Conservation (phyloP, 2,329 filamentous ascomycete species). For the Orbilia oligospora region DNA sequence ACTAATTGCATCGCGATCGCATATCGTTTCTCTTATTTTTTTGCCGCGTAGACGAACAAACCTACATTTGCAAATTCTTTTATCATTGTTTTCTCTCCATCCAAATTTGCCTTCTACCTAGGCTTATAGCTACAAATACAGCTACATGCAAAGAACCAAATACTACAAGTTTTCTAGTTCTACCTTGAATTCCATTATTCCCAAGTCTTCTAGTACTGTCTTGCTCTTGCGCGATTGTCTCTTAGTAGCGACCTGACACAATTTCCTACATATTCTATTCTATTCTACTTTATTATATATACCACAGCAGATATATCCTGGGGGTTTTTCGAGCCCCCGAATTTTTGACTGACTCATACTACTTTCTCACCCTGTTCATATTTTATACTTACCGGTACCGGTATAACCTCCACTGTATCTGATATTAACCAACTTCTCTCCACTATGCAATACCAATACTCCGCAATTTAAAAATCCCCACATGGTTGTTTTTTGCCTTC, state of each 20-base stretch:
- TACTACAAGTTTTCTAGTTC: not conserved
- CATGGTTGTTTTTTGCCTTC: slow-evolving; percentile 4
- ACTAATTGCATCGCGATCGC: slow-evolving; percentile 2
- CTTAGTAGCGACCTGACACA: not conserved
- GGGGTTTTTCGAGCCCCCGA: not conserved
- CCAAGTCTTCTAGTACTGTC: not conserved
- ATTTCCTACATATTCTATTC: slow-evolving; percentile 10
- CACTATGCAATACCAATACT: not conserved
- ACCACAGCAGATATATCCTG: not conserved
- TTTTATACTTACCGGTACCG: not conserved
- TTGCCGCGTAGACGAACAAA: not conserved
- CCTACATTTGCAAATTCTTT: not conserved
- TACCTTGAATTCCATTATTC: not conserved
- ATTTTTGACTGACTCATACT: slow-evolving; percentile 10
- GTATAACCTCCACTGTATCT: slow-evolving; percentile 3
- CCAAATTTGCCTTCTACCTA: slow-evolving; percentile 9
- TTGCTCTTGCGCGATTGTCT: slow-evolving; percentile 21
- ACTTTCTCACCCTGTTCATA: not conserved
- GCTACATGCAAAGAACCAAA: slow-evolving; percentile 2
- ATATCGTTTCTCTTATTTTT: not conserved
- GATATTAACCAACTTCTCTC: slow-evolving; percentile 11
- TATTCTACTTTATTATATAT: not conserved
- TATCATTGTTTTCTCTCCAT: not conserved
- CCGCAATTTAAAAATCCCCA: not conserved
- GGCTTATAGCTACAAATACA: too few relatives aligned